Conservation (phyloP, 2,329 filamentous ascomycete species). For the Dothidotthia symphoricarpi region DNA sequence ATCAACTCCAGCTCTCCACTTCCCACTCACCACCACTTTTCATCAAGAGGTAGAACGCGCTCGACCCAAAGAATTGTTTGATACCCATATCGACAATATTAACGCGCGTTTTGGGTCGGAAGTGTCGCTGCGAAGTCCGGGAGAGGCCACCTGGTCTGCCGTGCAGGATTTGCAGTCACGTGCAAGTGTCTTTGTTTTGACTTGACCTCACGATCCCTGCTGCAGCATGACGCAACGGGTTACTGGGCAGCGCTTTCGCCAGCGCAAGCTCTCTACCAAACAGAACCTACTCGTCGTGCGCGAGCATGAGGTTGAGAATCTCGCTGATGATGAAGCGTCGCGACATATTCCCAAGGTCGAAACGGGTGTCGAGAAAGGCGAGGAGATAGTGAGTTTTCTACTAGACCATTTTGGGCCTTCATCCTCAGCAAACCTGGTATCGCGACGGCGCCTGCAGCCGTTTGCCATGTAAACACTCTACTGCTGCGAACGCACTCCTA, state of each 20-base stretch:
- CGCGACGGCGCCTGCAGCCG: slow-evolving; percentile 2
- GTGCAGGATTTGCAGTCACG: slow-evolving; percentile 32
- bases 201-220: slow-evolving; percentile 9
- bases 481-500: too few relatives aligned
- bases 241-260: slow-evolving; percentile 63
- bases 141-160: slow-evolving; percentile 23
- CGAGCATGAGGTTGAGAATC: slow-evolving; percentile 85
- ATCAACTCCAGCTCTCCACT: slow-evolving; percentile 13
- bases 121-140: slow-evolving; percentile 18
- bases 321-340: slow-evolving; percentile 79
- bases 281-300: slow-evolving; percentile 81
- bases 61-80: slow-evolving; percentile 27
- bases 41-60: slow-evolving; percentile 17
- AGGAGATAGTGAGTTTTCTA: slow-evolving; percentile 81
- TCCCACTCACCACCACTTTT: slow-evolving; percentile 11
- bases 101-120: slow-evolving; percentile 26
- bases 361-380: slow-evolving; percentile 93
- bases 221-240: slow-evolving; percentile 40
- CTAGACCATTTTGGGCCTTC: slow-evolving; percentile 33
- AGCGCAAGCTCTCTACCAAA: slow-evolving; percentile 91
- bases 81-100: slow-evolving; percentile 33
- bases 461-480: neutral
- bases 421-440: slow-evolving; percentile 1
- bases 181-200: slow-evolving; percentile 13
- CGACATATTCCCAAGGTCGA: slow-evolving; percentile 81